Base-by-base conservation (phyloP, 2,329 filamentous ascomycete genomes). In the Trichocomaceae sp. region DNA sequence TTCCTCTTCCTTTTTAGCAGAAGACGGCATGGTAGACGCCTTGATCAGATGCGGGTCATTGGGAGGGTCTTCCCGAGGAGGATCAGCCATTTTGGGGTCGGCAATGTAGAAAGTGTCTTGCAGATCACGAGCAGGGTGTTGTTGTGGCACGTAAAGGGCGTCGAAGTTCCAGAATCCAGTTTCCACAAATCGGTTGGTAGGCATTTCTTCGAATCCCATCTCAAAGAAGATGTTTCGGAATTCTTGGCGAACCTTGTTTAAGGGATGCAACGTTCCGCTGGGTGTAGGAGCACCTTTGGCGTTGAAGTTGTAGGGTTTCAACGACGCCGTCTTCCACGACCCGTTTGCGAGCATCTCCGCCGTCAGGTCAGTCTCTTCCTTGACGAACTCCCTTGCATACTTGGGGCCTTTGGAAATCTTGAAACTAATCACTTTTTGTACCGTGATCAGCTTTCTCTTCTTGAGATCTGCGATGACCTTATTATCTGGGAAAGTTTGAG, bases 141-240 rank as follows among this genome's bases (percentile, higher is more conserved):
- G 93, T 75, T 95, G 93, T 29, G 92, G 92, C 52, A 97, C 92
- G 72, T 92, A 96, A 60, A 99, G 88, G 22, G 91, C 85, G 68
- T 97, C 92, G 72, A 97, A 97, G 75, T 97, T 97, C 90, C 93
- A 99, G 84, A 97, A 96, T 47, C 92, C 91, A 12, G 91, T 92
- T 76, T 99, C 93, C 59, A 97, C 91, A 70, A 86, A 96, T 71
- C 88, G 84, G 75, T 87, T 87, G 49, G 92, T 96, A 13, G 91
- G 88, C 93, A 99, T 97, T 78, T 99, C 93, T 66, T 92, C 86
- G 77, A 97, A 99, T 52, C 92, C 93, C 85, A 96, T 95, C 71
- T 96, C 90, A 75, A 99, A 97, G 84, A 99, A 99, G 69, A 99
- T 96, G 69, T 93, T 88, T 56, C 93, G 82, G 81, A 99, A 96